Evolutionary conservation across 768 basidiomycete species (phyloP).

Genomic region (Trametopsis cervina): DNA sequence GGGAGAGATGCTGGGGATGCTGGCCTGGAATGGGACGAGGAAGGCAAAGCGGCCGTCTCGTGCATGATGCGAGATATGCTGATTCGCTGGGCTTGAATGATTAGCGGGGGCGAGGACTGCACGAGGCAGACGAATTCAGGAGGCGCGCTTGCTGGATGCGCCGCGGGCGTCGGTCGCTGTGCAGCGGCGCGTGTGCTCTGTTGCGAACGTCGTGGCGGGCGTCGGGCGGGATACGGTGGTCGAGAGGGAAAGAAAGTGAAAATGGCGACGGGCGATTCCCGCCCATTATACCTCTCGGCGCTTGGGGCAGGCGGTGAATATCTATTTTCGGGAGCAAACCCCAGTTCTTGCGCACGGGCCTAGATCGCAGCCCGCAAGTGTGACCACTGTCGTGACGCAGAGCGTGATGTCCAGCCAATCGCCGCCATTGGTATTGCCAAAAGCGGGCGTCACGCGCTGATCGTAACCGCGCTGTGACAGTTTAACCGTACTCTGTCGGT

Average conservation of each 20-base stretch:
- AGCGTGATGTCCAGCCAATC: too few relatives aligned
- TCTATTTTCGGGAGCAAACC: neutral
- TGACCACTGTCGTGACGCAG: too few relatives aligned
- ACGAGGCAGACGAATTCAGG: constrained; percentile 15
- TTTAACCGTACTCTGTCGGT: too few relatives aligned
- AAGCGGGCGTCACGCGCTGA: neutral
- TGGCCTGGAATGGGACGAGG: constrained; percentile 14
- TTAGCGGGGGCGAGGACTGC: constrained; percentile 11
- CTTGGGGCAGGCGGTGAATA: neutral
- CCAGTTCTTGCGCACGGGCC: neutral
- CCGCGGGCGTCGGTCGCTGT: neutral
- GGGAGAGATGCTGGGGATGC: constrained; percentile 11
- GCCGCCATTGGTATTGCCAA: neutral
- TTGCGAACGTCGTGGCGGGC: neutral
- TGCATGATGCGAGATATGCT: constrained; percentile 11
- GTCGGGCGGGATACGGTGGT: neutral
- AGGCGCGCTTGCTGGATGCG: neutral
- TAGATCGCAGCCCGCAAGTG: too few relatives aligned
- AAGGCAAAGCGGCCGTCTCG: constrained; percentile 19
- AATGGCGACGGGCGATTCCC: neutral
- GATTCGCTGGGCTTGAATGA: constrained; percentile 20
- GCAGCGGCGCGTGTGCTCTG: neutral
- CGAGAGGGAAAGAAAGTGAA: neutral
- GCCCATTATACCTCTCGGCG: neutral
- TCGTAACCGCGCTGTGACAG: too few relatives aligned